These are phyloP conservation scores for Aaosphaeria pasadenensis DNA, from an alignment of 2,329 filamentous ascomycete species.

Conservation along the genomic window DNA sequence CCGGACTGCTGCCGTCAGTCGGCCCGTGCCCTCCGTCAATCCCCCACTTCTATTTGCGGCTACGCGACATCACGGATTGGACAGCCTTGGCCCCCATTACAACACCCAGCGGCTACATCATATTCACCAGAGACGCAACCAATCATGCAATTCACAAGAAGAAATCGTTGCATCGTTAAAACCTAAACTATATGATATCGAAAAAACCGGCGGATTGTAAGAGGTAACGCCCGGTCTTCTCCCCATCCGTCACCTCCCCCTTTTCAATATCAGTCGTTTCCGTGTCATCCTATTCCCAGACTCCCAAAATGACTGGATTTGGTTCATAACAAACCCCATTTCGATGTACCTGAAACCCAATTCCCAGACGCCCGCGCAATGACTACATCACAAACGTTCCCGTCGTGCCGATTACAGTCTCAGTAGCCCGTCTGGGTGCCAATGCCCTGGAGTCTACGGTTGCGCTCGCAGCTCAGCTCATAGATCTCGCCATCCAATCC, in stretches of 20 bases:
- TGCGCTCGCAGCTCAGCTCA: constrained; percentile 59
- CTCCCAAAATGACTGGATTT: constrained; percentile 31
- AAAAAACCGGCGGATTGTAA: constrained; percentile 33
- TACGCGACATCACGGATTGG: constrained; percentile 41
- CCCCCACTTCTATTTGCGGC: constrained; percentile 37
- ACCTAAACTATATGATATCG: constrained; percentile 21
- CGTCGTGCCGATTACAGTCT: constrained; percentile 1
- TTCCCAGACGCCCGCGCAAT: constrained; percentile 25
- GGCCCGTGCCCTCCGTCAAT: constrained; percentile 24
- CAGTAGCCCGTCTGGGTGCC: constrained; percentile 11
- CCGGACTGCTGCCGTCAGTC: constrained; percentile 21
- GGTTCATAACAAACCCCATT: constrained; percentile 23
- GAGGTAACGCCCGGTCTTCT: constrained; percentile 34
- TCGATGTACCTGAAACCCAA: constrained; percentile 35
- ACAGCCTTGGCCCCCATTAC: constrained; percentile 34
- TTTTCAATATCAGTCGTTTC: constrained; percentile 24
- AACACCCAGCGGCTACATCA: constrained; percentile 39
- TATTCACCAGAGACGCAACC: constrained; percentile 22
- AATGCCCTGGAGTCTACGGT: constrained; percentile 33
- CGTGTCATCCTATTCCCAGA: constrained; percentile 27
- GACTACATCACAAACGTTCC: constrained; percentile 5
- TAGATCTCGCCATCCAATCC: constrained; percentile 67
- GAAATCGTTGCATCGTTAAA: constrained; percentile 32
- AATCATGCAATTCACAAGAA: constrained; percentile 24
- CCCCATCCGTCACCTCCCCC: constrained; percentile 20